Base-by-base conservation (phyloP, 2,329 filamentous ascomycete species). In the Drechmeria coniospora region DNA sequence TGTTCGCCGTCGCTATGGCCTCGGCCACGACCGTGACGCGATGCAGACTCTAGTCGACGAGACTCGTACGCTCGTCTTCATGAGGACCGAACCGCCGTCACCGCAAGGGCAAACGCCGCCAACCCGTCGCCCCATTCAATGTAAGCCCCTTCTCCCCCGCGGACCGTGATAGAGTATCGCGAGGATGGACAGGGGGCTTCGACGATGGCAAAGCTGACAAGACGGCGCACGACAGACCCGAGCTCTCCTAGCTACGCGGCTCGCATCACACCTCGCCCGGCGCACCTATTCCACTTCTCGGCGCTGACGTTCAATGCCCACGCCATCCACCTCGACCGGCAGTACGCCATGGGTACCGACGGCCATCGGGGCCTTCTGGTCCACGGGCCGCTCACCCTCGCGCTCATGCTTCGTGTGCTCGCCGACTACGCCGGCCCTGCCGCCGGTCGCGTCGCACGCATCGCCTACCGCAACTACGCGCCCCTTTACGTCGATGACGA, bases 261-360 rank as follows among this genome's bases (percentile, higher is more conserved):
- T 39, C 55, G 57, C 1, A 54, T 93, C 15, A 66, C 56, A 0
- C 82, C 84, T 1, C 74, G 75, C 3, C 61, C 68, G 3, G 59
- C 67, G 4, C 67, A 94, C 4, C 71, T 98, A 29, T 93, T 92
- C 56, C 74, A 86, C 32, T 95, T 87, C 60, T 90, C 79, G 13
- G 84, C 84, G 0, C 68, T 98, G 19, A 87, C 80, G 3, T 86
- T 83, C 60, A 98, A 98, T 51, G 82, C 83, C 2, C 90, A 98
- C 53, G 63, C 68, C 11, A 94, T 98, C 40, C 90, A 98, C 54
- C 63, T 92, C 14, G 80, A 94, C 49, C 66, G 64, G 1, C 46
- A 63, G 23, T 92, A 82, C 53, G 74, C 74, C 28, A 65, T 65
- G 21, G 57, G 68, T 9, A 58, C 74, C 9, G 90, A 95, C 50